Conservation (phyloP, 1,139 yeast genomes). For the Zygosaccharomyces sapae region DNA sequence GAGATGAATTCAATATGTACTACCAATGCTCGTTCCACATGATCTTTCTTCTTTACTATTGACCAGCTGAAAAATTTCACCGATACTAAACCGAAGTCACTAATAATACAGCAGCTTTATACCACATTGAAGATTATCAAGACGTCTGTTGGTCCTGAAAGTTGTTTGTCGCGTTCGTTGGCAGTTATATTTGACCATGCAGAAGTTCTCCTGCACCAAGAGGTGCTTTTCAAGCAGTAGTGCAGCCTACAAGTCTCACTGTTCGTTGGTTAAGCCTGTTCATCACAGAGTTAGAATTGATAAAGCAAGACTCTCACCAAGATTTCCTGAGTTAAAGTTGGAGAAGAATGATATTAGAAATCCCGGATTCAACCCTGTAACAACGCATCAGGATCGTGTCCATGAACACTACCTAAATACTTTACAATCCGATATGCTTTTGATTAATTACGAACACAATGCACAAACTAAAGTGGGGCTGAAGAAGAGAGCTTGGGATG, state of each 20-base stretch:
- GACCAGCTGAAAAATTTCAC: neutral
- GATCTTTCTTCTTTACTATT: constrained; percentile 1
- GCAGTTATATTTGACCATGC: constrained; percentile 4
- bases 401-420: constrained; percentile 71
- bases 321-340: constrained; percentile 60
- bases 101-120: neutral
- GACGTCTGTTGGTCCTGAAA: neutral
- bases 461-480: constrained; percentile 52
- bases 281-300: constrained; percentile 80
- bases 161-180: constrained; percentile 1
- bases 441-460: constrained; percentile 71
- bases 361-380: constrained; percentile 69
- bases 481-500: constrained; percentile 82
- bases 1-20: neutral
- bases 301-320: constrained; percentile 66
- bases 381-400: constrained; percentile 76
- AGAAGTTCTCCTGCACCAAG: constrained; percentile 6
- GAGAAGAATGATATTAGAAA: constrained; percentile 70
- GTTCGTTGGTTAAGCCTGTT: constrained; percentile 81
- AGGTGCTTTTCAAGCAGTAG: constrained; percentile 43
- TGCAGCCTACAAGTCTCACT: constrained; percentile 54
- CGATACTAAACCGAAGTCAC: neutral
- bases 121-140: neutral
- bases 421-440: constrained; percentile 68
- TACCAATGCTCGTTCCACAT: constrained; percentile 3